Evolutionary conservation across 75 land plant species (phyloP).

Genomic region (Chamaecyparis obtusa): DNA sequence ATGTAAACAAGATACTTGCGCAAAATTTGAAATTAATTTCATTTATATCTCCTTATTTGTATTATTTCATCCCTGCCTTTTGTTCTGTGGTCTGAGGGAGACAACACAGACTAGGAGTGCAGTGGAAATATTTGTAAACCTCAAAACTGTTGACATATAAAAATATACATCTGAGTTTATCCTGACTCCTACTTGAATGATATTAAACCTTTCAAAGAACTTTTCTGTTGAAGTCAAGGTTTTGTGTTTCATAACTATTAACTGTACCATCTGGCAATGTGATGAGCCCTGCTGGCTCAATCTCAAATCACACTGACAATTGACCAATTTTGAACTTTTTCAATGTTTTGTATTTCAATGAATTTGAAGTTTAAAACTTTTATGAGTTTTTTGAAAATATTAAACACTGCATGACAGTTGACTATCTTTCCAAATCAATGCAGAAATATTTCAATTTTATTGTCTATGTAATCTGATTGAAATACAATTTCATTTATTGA

Average conservation of each 20-base stretch:
- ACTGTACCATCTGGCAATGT: not conserved
- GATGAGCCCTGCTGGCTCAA: no score
- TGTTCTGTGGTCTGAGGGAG: not conserved
- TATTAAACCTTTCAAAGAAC: not conserved
- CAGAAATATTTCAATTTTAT: no score
- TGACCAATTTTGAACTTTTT: no score
- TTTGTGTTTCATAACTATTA: not conserved
- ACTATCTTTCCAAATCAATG: no score
- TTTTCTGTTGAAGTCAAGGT: not conserved
- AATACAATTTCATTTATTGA: no score
- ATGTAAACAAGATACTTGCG: not conserved
- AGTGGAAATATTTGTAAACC: not conserved
- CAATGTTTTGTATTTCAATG: no score
- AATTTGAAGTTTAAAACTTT: no score
- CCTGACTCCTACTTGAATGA: no score
- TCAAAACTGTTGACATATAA: not conserved
- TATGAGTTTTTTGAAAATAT: no score
- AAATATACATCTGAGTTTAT: not conserved
- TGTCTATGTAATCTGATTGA: no score
- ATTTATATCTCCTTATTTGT: not conserved
- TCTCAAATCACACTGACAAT: no score
- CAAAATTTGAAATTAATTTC: not conserved
- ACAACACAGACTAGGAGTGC: not conserved
- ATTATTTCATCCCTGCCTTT: not conserved
- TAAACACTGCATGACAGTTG: no score